Evolutionary conservation across 2,329 filamentous ascomycete species (phyloP).

Genomic region (Colletotrichum sp.): DNA sequence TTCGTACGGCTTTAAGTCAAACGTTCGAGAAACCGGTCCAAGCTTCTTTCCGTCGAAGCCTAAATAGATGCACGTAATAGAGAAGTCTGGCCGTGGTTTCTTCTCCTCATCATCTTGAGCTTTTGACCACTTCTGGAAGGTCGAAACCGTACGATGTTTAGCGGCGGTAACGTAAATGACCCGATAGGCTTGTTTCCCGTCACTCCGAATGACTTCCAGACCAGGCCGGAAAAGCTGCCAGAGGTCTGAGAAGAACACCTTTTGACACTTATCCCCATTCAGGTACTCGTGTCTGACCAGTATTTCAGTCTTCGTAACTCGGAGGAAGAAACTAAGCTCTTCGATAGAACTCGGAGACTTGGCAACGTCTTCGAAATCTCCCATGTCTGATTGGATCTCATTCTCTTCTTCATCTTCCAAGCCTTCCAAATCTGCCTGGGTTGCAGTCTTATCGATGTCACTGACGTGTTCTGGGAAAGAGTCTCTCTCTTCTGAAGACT

Average conservation of each 20-base stretch:
- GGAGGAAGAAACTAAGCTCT: not conserved
- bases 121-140: not conserved
- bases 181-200: not conserved
- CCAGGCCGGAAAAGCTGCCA: not conserved
- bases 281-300: not conserved
- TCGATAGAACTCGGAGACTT: not conserved
- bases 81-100: not conserved
- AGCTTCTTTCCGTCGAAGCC: not conserved
- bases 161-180: not conserved
- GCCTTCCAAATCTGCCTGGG: not conserved
- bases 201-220: not conserved
- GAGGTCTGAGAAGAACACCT: not conserved
- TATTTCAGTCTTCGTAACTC: fast-evolving
- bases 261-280: fast-evolving
- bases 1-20: not conserved
- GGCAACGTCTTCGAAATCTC: not conserved
- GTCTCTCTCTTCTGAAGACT: too few species aligned
- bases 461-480: not conserved
- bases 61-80: not conserved
- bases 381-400: fast-evolving
- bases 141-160: not conserved
- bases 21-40: not conserved
- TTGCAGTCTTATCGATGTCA: fast-evolving
- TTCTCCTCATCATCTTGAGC: not conserved
- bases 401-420: not conserved